These are phyloP conservation scores for Raffaelea ambrosiae DNA, from an alignment of 2,329 filamentous ascomycete genomes.

Conservation along the genomic window DNA sequence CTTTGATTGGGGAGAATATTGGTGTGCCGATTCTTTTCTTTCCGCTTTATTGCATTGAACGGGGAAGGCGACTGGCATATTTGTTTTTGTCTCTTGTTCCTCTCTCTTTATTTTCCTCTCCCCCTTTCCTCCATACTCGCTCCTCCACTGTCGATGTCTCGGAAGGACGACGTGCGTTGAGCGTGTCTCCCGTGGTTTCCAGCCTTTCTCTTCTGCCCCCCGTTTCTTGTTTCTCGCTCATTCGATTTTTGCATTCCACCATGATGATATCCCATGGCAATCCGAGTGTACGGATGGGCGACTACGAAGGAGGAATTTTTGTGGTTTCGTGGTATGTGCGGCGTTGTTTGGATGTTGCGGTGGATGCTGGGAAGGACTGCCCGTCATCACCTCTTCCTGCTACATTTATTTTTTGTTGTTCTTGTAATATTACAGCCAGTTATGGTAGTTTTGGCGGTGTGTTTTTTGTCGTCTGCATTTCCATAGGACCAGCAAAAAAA, in stretches of 20 bases:
- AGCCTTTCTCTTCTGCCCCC: background rate
- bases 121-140: background rate
- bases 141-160: background rate
- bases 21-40: too few relatives aligned
- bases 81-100: background rate
- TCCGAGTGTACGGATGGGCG: background rate
- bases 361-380: too few relatives aligned
- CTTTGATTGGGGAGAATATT: too few relatives aligned
- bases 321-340: too few relatives aligned
- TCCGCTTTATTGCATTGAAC: too few relatives aligned
- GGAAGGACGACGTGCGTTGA: too few relatives aligned
- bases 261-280: background rate
- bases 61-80: too few relatives aligned
- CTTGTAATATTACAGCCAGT: background rate
- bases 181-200: background rate
- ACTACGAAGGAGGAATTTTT: too few relatives aligned
- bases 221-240: background rate
- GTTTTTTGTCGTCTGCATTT: background rate
- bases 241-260: background rate
- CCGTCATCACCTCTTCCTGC: too few relatives aligned
- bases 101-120: background rate
- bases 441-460: background rate
- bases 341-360: too few relatives aligned
- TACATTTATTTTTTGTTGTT: too few relatives aligned
- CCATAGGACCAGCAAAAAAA: too few relatives aligned